Base-by-base conservation (phyloP, 768 basidiomycete genomes). In the Hypholoma fasciculare region DNA sequence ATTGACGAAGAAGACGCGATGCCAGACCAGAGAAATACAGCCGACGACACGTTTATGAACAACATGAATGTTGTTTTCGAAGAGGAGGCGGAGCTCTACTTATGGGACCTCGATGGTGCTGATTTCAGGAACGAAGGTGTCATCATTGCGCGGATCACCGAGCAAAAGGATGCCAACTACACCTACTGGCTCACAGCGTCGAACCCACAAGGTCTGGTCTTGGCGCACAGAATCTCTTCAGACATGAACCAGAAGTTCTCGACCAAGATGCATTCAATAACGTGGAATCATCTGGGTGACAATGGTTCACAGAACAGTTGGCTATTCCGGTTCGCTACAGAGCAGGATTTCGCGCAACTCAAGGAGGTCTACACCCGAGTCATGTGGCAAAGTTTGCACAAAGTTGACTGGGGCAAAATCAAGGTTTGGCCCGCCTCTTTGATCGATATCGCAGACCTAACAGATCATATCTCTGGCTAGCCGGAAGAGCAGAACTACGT, bases 401-500 rank as follows among this genome's bases (percentile, higher is more conserved):
- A 83, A 55, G 74, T 79, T 16, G 76, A 85, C 5, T 98, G 91
- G 87, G 77, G 75, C 27, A 97, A 96, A 72, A 81, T 86, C 47
- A 94, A 94, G 83, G 92, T 88, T 14, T 37, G 17, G 50, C 17
- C 40, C 20, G 6, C 23, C 11, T 39, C 6, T 30, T 44, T 14
- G 7, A 19, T n/a, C 11, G 14, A 23, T 19, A 9, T 38, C 12
- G 17, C 1, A 23, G 5, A 19, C 44, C 48, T 26, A 49, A 30
- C 43, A 47, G 34, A 11, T 20, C 23, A 54, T 43, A 36, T 39
- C 50, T 54, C 14, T 36, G 30, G 23, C 23, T 62, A 92, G 89
- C 66, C 81, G 20, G 94, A 95, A n/a, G 97, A 99, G 59, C 90
- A 89, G 72, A 79, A 76, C 36, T 99, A 98, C 69, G 85, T 93